Percentiles rank a stretch among this genome's conserved stretches.
These are phyloP conservation scores for Populus hybrid DNA, from an alignment of 441 rosid genomes.

Conservation along the genomic window DNA sequence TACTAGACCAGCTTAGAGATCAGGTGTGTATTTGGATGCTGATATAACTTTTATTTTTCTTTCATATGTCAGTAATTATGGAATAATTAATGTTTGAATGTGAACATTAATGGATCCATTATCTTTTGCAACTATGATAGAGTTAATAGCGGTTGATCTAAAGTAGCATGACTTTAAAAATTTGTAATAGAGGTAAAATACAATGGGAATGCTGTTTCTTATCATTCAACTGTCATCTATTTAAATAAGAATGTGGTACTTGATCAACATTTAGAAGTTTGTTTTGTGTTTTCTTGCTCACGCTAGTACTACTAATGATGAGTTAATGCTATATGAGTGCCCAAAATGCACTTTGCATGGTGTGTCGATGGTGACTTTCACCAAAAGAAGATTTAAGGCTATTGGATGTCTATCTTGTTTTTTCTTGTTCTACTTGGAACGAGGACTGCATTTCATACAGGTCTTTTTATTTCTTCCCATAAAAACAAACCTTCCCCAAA, in stretches of 20 bases:
- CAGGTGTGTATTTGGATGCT: conserved; percentile 44
- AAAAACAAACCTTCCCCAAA: not conserved
- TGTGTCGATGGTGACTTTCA: not conserved
- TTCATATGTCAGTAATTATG: not conserved
- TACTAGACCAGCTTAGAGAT: conserved; percentile 90
- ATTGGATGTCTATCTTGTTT: not conserved
- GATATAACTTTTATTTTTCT: not conserved
- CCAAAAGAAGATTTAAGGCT: not conserved
- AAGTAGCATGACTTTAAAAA: not conserved
- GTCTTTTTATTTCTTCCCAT: not conserved
- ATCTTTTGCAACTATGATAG: not conserved
- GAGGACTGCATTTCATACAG: not conserved
- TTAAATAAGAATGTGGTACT: not conserved
- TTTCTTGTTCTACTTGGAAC: not conserved
- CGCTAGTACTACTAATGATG: not conserved
- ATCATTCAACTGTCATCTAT: not conserved
- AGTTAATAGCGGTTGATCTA: not conserved
- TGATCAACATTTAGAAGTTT: not conserved
- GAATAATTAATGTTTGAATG: not conserved
- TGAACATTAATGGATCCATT: not conserved
- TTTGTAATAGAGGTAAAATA: not conserved
- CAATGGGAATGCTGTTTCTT: not conserved
- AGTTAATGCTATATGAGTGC: not conserved
- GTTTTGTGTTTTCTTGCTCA: not conserved
- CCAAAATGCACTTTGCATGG: not conserved